Evolutionary conservation across 1,284 basidiomycete species (phyloP), one percentile per base, ranked within the genome.

Genomic region (Apiotrichum brassicae): DNA sequence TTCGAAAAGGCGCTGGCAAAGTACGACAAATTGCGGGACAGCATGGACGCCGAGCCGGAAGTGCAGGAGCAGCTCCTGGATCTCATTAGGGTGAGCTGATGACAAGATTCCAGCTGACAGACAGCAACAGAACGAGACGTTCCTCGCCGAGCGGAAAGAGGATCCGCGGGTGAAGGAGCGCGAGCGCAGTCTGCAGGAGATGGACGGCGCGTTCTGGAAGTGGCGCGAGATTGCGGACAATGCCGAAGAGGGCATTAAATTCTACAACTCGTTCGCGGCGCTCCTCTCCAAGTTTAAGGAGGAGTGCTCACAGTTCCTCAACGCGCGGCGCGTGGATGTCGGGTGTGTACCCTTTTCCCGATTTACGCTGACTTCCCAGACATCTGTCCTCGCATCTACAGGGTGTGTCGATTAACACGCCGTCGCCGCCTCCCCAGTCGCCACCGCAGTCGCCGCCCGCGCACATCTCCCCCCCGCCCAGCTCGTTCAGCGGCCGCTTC

Each of bases 221-320:
- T 95, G 93, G 72, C 79, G 81, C 43, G 92, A 97, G 70, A 86
- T 95, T 16, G 78, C 77, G 2, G 81, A 82, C 47, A 91, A 97
- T 66, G 76, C 94, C 12, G 84, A 87, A 45, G 92, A 97, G 67
- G 93, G 93, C 2, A 78, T 89, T 58, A 85, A 90, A 84, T 93
- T 93, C 63, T 91, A 94, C 66, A 87, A 88, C 54, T 82, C 85
- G 59, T 79, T 94, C 48, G 78, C 81, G 4, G 79, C 77, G 12
- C 81, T 90, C 39, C 71, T 92, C 2, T 73, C 78, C 8, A 79
- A 83, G 54, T 87, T 91, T 74, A 84, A 83, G 64, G 83, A 85
- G 49, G 76, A 77, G 2, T 91, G 87, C 66, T 81, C 81, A 59
- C 78, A 78, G 19, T 92, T 86, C 84, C 80, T 81, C 35, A 78